phyloP scores from a whole-genome alignment of 2,329 filamentous ascomycete genomes.

The Dryadomyces sulphureus region DNA sequence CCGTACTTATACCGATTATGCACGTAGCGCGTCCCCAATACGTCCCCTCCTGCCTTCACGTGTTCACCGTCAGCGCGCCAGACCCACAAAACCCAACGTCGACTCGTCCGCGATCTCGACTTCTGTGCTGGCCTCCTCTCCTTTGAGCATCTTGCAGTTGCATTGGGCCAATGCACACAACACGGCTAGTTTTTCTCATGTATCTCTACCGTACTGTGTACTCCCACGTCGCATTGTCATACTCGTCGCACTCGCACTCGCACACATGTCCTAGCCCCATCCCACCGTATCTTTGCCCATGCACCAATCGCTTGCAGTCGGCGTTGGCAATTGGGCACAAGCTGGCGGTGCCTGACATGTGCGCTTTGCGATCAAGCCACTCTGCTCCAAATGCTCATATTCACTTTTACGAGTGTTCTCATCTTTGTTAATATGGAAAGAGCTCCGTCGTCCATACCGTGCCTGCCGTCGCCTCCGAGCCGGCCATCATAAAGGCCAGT shows the following conservation, averaged over 20 bases:
- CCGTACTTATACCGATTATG: neutral
- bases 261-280: too few relatives aligned
- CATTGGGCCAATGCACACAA: neutral
- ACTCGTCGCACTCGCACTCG: too few relatives aligned
- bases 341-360: too few relatives aligned
- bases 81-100: neutral
- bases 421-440: conserved; percentile 7
- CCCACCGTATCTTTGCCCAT: too few relatives aligned
- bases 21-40: neutral
- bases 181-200: neutral
- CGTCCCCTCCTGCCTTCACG: neutral
- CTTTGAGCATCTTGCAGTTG: neutral
- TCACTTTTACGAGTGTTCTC: neutral
- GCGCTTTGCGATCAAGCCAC: too few relatives aligned
- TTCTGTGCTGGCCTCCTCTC: too few relatives aligned
- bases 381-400: too few relatives aligned
- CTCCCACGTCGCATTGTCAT: too few relatives aligned
- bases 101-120: neutral
- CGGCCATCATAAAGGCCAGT: conserved; percentile 28
- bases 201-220: neutral
- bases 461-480: conserved; percentile 13
- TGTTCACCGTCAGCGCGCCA: neutral
- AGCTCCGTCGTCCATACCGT: conserved; percentile 14
- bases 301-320: too few relatives aligned
- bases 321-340: too few relatives aligned